phyloP scores from a whole-genome alignment of 2,329 filamentous ascomycete genomes.

The Diaporthe humulicola region DNA sequence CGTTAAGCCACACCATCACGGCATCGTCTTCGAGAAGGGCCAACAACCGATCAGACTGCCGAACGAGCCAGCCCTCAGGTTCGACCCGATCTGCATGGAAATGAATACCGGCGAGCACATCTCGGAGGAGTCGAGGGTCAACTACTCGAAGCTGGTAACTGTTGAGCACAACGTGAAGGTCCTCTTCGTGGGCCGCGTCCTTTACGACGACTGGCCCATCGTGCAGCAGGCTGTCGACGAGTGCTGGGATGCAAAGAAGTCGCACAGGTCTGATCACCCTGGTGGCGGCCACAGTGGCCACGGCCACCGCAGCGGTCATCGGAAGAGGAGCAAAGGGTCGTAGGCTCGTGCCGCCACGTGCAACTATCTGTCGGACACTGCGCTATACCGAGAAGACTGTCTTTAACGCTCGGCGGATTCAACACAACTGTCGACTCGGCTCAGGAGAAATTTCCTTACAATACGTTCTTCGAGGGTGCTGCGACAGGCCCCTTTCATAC shows the following conservation, averaged over 20 bases:
- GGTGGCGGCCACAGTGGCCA: neutral
- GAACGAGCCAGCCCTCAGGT: conserved; percentile 63
- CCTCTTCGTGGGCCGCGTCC: conserved; percentile 67
- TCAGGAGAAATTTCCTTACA: neutral
- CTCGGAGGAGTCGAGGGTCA: conserved; percentile 65
- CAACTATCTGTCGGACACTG: neutral
- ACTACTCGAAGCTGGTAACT: conserved; percentile 69
- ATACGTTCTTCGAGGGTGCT: conserved; percentile 26
- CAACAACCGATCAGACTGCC: conserved; percentile 50
- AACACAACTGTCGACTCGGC: neutral
- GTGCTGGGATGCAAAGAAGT: conserved; percentile 22
- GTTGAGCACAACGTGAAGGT: conserved; percentile 72
- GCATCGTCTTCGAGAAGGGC: conserved; percentile 60
- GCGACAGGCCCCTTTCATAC: neutral
- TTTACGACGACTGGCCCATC: conserved; percentile 53
- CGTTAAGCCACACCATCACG: conserved; percentile 65
- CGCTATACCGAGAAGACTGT: neutral
- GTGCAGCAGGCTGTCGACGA: conserved; percentile 57
- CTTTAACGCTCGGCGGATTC: neutral
- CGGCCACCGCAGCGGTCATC: conserved; percentile 12
- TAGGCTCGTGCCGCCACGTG: neutral
- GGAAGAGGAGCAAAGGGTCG: conserved; percentile 18
- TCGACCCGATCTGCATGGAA: conserved; percentile 58
- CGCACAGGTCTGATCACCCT: conserved; percentile 6
- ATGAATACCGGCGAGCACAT: conserved; percentile 61